Evolutionary conservation across 805 yeast genomes (phyloP), one percentile per base, ranked within the genome.

Genomic region (Schwanniomyces occidentalis): DNA sequence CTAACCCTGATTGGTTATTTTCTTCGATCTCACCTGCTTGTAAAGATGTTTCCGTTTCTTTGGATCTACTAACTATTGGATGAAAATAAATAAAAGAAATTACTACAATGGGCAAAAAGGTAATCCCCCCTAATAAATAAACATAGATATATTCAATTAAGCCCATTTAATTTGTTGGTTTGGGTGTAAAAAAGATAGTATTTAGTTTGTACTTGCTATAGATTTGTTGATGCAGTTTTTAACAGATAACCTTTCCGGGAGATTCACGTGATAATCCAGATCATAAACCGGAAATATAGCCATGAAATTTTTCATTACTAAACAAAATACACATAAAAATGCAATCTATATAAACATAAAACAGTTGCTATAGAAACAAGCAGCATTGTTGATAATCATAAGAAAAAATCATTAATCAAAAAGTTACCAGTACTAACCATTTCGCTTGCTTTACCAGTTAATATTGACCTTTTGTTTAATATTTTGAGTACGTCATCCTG

Each of bases 111-210:
- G 95, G 96, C 15, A 87, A 57, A 42, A 90, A 77, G 0, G 96
- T 87, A 6, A 88, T 32, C 0, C 96, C 96, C 5, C 97, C 97
- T 3, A 85, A 27, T 2, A 87, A 32, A 52, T 87, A 88, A 0
- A 73, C 64, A 13, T 65, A 46, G 0, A 80, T 24, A 27, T 69
- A 59, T n/a, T 36, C 42, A n/a, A 43, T 25, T 5, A 43, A 24
- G 9, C 38, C 37, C 49, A 45, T 34, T 18, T 18, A 10, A 18
- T 27, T 16, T 9, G 8, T 7, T 16, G 5, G n/a, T 23, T 7
- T n/a, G n/a, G n/a, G n/a, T n/a, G n/a, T n/a, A n/a, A n/a, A n/a
- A n/a, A n/a, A n/a, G n/a, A n/a, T n/a, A n/a, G n/a, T n/a, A n/a
- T n/a, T n/a, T n/a, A n/a, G n/a, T n/a, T n/a, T n/a, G n/a, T n/a